Evolutionary conservation across 352 stramenopile genomes (phyloP).

Genomic region (Phytophthora ohioensis): DNA sequence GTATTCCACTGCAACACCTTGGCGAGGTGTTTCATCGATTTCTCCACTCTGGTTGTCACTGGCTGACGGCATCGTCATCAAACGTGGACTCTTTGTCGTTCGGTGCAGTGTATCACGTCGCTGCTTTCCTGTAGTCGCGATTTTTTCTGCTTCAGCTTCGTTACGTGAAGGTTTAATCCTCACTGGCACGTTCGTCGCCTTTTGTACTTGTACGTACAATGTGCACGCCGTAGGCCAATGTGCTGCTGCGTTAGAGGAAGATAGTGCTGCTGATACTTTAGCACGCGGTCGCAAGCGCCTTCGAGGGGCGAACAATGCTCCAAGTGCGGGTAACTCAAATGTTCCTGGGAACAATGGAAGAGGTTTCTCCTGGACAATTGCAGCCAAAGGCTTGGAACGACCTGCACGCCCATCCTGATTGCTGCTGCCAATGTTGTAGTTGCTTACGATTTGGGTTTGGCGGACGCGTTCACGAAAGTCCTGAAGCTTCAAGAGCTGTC

Average conservation of each 20-base stretch:
- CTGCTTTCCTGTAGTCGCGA: constrained; percentile 14
- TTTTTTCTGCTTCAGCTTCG: constrained; percentile 23
- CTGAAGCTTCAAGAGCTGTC: constrained; percentile 60
- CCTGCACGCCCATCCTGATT: constrained; percentile 31
- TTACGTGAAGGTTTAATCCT: constrained; percentile 41
- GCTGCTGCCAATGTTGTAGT: constrained; percentile 31
- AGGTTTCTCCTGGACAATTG: constrained; percentile 87
- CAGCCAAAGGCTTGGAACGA: constrained; percentile 47
- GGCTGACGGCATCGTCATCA: not conserved
- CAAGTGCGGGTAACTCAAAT: constrained; percentile 71
- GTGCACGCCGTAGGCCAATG: constrained; percentile 74
- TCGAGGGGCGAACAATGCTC: constrained; percentile 59
- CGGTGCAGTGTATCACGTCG: constrained; percentile 30
- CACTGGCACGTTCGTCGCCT: constrained; percentile 78
- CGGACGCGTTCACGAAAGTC: constrained; percentile 72
- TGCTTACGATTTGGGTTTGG: constrained; percentile 37
- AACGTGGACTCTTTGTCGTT: constrained; percentile 34
- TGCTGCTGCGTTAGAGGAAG: constrained; percentile 15
- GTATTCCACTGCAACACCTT: constrained; percentile 22
- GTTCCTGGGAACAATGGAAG: constrained; percentile 79
- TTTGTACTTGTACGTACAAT: constrained; percentile 88
- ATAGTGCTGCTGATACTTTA: constrained; percentile 26
- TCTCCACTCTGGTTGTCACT: constrained; percentile 26
- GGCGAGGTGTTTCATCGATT: constrained; percentile 19
- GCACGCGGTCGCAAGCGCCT: constrained; percentile 60